A percentile compares a stretch with the other conserved stretches of the same genome.
phyloP scores from a whole-genome alignment of 176 grass and related monocot genomes.

The Tillandsia leiboldiana region DNA sequence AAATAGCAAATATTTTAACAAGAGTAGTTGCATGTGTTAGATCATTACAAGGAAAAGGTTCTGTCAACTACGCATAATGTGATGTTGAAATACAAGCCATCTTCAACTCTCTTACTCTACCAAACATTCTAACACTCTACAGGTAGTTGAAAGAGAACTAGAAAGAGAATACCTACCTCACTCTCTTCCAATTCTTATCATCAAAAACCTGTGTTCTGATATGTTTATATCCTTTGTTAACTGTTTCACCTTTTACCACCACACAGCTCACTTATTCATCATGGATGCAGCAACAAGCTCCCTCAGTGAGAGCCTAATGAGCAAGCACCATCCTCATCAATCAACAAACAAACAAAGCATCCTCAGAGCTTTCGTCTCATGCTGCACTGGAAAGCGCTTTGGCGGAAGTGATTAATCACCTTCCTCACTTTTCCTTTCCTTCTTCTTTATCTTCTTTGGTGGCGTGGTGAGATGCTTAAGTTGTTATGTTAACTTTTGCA shows the following conservation, averaged over 20 bases:
- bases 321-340: background rate
- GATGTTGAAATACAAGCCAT: too few relatives aligned
- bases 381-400: background rate
- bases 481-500: constrained; percentile 8
- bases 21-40: too few relatives aligned
- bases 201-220: too few relatives aligned
- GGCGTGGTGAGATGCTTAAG: background rate
- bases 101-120: too few relatives aligned
- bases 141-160: too few relatives aligned
- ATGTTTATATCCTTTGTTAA: too few relatives aligned
- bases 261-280: background rate
- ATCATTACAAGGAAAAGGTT: too few relatives aligned
- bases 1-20: too few relatives aligned
- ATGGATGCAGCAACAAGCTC: background rate
- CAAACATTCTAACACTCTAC: too few relatives aligned
- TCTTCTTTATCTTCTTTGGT: background rate
- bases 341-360: background rate
- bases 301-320: background rate
- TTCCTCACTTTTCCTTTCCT: background rate
- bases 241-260: background rate
- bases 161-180: too few relatives aligned
- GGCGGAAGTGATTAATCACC: background rate
- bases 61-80: too few relatives aligned
- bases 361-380: background rate
- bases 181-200: too few relatives aligned